These are phyloP conservation scores for sunflower (Helianthus annuus) DNA, from an alignment of 129 eudicot species.

Conservation along the genomic window DNA sequence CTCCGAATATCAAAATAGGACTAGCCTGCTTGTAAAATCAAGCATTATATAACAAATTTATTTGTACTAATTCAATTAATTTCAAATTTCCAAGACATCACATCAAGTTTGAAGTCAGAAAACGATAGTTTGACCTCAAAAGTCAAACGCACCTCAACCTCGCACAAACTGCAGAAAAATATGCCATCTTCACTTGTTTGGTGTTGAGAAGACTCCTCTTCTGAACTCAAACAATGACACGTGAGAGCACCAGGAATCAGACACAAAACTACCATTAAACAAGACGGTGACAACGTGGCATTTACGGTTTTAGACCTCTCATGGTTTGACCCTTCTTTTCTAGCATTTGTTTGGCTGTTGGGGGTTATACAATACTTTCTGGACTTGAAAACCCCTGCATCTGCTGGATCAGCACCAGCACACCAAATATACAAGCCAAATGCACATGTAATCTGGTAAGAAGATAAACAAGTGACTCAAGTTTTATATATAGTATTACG, in stretches of 20 bases:
- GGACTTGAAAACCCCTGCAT: no score
- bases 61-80: not conserved
- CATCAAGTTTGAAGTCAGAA: constrained; percentile 1
- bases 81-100: constrained; percentile 3
- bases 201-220: constrained; percentile 57
- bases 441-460: no score
- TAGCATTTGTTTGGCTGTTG: no score
- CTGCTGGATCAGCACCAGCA: no score
- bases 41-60: not conserved
- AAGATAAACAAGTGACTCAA: no score
- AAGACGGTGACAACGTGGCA: constrained; percentile 17
- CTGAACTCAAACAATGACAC: constrained; percentile 47
- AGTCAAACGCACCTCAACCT: constrained; percentile 80
- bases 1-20: no score
- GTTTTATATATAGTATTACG: no score
- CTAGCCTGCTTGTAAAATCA: not conserved
- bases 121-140: constrained; percentile 3
- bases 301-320: not conserved
- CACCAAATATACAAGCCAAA: no score
- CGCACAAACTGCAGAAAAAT: constrained; percentile 93
- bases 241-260: constrained; percentile 60
- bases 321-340: no score
- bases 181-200: constrained; percentile 94
- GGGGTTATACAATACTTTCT: no score
- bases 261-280: constrained; percentile 38